Base-by-base conservation (phyloP, 1,284 basidiomycete genomes). In the Heterobasidion annosum region DNA sequence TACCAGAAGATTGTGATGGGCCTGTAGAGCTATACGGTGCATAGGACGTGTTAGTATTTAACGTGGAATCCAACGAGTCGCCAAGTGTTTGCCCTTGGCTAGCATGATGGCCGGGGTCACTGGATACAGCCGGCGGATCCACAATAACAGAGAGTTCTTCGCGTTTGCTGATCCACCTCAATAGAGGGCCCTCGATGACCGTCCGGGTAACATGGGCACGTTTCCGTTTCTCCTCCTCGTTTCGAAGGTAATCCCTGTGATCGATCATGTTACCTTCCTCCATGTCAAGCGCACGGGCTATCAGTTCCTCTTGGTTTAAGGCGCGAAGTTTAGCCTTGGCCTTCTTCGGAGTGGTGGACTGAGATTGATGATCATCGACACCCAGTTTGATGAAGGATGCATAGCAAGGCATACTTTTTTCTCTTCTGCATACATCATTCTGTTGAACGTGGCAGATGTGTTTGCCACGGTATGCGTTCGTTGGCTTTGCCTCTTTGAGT, bases 211-310 rank as follows among this genome's bases (percentile, higher is more conserved):
- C 75, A 34, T 80, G 74, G 49, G 87, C 81, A 52, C 80, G 77
- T 59, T 78, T 81, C 25, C 88, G 80, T 61, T 89, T 89, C 70
- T 92, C 90, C 63, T 91, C 90, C 61, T 94, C 91, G 1, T 81
- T 70, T 54, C 76, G 77, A 33, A 94, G 77, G 62, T 93, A 93
- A 58, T 89, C 78, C 42, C 81, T 75, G 60, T 93, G 85, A 51
- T 89, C 84, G n/a, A 77, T 75, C 19, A 85, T 81, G 62, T 94
- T 94, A 3, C 83, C 82, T 68, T 93, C 90, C 65, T 93, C 91
- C 51, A 84, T 88, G 63, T 92, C 89, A 9, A 93, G 76, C 0
- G 91, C 91, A 13, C 82, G 82, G 1, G 83, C 81, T 52, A 94
- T 88, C 3, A 93, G 76, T 60, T 92, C 87, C 19, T 80, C 87